These are phyloP conservation scores for Fraxinus xanthoxyloides DNA, from an alignment of 305 asterid species.

Conservation along the genomic window DNA sequence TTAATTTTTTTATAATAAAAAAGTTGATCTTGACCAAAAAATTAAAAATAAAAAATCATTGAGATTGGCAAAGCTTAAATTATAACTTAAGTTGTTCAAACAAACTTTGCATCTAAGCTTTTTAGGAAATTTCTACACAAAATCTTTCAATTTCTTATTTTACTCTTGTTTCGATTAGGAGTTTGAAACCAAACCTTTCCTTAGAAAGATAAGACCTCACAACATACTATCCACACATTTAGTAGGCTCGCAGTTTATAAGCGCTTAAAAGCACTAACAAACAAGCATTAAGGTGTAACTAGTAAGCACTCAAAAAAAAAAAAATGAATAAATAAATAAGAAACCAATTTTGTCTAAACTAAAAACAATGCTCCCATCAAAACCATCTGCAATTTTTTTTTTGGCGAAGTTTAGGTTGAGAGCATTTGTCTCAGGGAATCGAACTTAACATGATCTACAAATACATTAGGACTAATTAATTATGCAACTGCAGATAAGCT, in stretches of 20 bases:
- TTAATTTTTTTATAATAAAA: too few relatives aligned
- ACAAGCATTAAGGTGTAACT: neutral
- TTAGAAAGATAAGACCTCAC: neutral
- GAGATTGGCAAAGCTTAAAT: neutral
- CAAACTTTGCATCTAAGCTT: neutral
- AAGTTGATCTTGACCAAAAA: too few relatives aligned
- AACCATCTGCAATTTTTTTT: neutral
- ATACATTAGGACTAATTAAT: neutral
- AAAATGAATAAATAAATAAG: neutral
- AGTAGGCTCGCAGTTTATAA: neutral
- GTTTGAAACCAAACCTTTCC: neutral
- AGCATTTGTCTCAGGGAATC: neutral
- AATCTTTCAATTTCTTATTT: neutral
- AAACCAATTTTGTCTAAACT: neutral
- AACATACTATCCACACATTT: too few relatives aligned
- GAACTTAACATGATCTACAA: neutral
- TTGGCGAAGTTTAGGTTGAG: neutral
- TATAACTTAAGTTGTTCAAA: neutral
- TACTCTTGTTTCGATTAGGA: neutral
- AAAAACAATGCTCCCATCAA: neutral
- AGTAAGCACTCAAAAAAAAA: neutral
- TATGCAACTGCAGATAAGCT: conserved; percentile 27
- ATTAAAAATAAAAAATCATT: too few relatives aligned
- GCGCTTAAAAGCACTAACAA: neutral
- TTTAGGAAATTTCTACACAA: neutral